Conservation (phyloP, 2,329 filamentous ascomycete genomes). For the Colletotrichum musicola region DNA sequence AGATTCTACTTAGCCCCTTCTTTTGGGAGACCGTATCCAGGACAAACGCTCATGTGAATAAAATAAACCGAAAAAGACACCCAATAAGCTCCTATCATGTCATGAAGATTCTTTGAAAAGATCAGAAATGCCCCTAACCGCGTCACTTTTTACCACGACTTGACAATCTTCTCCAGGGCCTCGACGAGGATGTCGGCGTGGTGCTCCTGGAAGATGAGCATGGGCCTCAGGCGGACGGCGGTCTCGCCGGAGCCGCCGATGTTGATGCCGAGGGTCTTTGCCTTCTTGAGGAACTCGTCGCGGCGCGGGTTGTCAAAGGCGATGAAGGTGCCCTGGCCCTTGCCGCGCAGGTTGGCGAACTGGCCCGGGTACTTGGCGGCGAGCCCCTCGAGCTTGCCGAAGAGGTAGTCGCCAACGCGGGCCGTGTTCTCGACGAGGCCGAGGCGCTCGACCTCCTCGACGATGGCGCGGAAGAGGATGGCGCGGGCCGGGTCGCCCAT, state of each 20-base stretch:
- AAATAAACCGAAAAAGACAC: not conserved
- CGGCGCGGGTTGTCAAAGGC: conserved; percentile 88
- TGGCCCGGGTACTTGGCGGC: conserved; percentile 79
- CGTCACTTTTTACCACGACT: conserved; percentile 45
- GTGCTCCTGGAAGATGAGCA: conserved; percentile 92
- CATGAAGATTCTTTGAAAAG: not conserved
- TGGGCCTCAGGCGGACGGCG: conserved; percentile 85
- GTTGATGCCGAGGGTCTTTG: conserved; percentile 86
- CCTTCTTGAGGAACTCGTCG: conserved; percentile 82
- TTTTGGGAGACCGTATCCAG: not conserved
- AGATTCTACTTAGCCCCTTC: not conserved
- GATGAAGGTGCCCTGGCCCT: conserved; percentile 91
- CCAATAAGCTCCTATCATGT: not conserved
- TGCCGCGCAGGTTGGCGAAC: conserved; percentile 86
- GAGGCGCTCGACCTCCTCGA: conserved; percentile 81
- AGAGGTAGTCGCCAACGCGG: conserved; percentile 83
- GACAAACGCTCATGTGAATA: conserved; percentile 18
- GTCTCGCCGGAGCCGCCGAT: conserved; percentile 83
- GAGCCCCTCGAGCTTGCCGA: conserved; percentile 74
- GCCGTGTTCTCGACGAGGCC: conserved; percentile 86
- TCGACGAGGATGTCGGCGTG: conserved; percentile 90
- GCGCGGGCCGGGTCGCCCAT: conserved; percentile 92
- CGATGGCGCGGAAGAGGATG: conserved; percentile 87
- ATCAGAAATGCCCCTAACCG: not conserved
- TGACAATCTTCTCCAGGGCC: conserved; percentile 80